Evolutionary conservation across 805 yeast genomes (phyloP).

Genomic region (Kuraishia piskuri): DNA sequence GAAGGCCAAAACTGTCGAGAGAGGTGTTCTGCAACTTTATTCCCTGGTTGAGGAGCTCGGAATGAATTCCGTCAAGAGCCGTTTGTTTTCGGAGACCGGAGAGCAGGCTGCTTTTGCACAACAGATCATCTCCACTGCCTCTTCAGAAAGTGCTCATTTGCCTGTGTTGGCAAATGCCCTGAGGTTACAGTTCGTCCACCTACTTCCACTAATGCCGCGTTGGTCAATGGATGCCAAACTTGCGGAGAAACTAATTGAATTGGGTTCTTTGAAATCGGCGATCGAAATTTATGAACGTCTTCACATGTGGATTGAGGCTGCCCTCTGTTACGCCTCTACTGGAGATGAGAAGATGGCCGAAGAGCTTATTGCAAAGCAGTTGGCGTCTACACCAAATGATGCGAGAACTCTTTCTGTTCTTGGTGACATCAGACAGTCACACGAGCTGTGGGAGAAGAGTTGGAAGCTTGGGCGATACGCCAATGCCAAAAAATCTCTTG

Average conservation of each 20-base stretch:
- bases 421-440: constrained; percentile 80
- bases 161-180: constrained; percentile 32
- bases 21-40: constrained; percentile 91
- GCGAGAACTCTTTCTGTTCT: constrained; percentile 77
- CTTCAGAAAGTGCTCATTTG: constrained; percentile 19
- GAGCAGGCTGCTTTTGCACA: constrained; percentile 14
- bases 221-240: constrained; percentile 78
- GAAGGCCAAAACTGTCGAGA: constrained; percentile 79
- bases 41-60: constrained; percentile 86
- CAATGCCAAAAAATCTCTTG: constrained; percentile 78
- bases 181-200: constrained; percentile 64
- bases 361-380: constrained; percentile 42
- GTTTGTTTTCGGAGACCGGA: constrained; percentile 37
- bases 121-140: constrained; percentile 10
- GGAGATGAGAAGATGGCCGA: constrained; percentile 68
- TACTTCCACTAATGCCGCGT: constrained; percentile 68
- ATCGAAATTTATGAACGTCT: constrained; percentile 80
- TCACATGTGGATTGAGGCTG: constrained; percentile 71
- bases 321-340: constrained; percentile 81
- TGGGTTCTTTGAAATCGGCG: constrained; percentile 83
- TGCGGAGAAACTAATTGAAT: constrained; percentile 79
- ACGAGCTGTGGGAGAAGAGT: constrained; percentile 69
- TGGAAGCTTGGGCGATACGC: constrained; percentile 84
- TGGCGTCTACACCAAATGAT: constrained; percentile 55
- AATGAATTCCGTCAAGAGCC: constrained; percentile 44